Conservation (phyloP, 2,329 filamentous ascomycete genomes). For the Sclerotinia spermophila region DNA sequence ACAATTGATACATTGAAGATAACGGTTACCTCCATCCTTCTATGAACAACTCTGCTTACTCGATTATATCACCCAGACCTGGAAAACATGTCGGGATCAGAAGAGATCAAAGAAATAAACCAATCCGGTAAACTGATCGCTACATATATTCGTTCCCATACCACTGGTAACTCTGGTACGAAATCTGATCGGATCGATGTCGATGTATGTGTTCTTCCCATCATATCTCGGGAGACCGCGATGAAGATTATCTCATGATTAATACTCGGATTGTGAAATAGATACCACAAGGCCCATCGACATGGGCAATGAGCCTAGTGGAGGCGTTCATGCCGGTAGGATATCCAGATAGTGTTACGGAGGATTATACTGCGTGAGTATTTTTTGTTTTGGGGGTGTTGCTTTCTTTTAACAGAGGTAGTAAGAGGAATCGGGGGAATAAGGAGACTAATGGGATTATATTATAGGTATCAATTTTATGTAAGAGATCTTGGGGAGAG, state of each 20-base stretch:
- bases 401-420: background rate
- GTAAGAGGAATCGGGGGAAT: background rate
- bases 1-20: background rate
- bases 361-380: constrained; percentile 62
- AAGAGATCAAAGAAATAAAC: constrained; percentile 33
- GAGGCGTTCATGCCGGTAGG: constrained; percentile 65
- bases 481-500: constrained; percentile 40
- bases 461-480: constrained; percentile 61
- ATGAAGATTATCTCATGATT: too few species aligned
- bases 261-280: constrained; percentile 17
- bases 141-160: constrained; percentile 30
- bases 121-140: constrained; percentile 36
- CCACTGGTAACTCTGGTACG: background rate
- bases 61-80: background rate
- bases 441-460: constrained; percentile 7
- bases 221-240: too few species aligned
- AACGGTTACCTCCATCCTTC: background rate
- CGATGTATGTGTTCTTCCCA: constrained; percentile 22
- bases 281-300: constrained; percentile 29
- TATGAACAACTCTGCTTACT: background rate
- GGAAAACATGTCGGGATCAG: background rate
- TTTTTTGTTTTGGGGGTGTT: background rate
- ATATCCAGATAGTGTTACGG: constrained; percentile 66
- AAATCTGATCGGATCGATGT: constrained; percentile 29
- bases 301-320: constrained; percentile 40